Evolutionary conservation across 352 stramenopile genomes (phyloP), one percentile per base, ranked within the genome.

Genomic region (Globisporangium heterothallicum): DNA sequence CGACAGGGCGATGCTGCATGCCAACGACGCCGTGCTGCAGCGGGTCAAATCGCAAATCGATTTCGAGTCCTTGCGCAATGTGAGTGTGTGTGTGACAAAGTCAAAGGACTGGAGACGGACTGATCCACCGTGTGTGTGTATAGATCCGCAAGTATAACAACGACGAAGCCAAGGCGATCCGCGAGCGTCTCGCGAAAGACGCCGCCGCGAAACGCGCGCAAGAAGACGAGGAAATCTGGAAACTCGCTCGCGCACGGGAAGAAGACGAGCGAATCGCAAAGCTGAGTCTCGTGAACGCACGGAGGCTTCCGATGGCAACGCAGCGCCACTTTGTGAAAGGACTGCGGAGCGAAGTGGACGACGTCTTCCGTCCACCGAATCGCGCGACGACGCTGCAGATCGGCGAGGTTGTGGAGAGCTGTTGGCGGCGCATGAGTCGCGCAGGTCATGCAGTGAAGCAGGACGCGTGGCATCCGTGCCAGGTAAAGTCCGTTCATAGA

Each of bases 61-160:
- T 43, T 70, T 84, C 34, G 50, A 63, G 6, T 21, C 52, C 3
- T 18, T 84, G 6, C 34, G 72, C n/a, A 56, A 70, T 55, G 73
- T 84, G 32, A 25, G 47, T 34, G n/a, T 14, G 22, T 56, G 5
- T 16, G 12, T 35, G 10, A n/a, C n/a, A n/a, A n/a, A n/a, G n/a
- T n/a, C n/a, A n/a, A n/a, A n/a, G n/a, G n/a, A n/a, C n/a, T n/a
- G n/a, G n/a, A n/a, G n/a, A n/a, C n/a, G n/a, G n/a, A n/a, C n/a
- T n/a, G n/a, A n/a, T n/a, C n/a, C n/a, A n/a, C n/a, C n/a, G 1
- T 52, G 14, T 25, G 2, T 63, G 32, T 25, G 18, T 34, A 25
- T 30, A 88, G 77, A 82, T 88, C 21, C 72, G 74, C n/a, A 50
- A 47, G 18, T 88, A 85, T 58, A 70, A 77, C 44, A 68, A 68